A percentile compares a stretch with the other conserved stretches of the same genome.
Evolutionary conservation across 495 filamentous ascomycete species (phyloP).

Genomic region (Penicillium diatomitis): DNA sequence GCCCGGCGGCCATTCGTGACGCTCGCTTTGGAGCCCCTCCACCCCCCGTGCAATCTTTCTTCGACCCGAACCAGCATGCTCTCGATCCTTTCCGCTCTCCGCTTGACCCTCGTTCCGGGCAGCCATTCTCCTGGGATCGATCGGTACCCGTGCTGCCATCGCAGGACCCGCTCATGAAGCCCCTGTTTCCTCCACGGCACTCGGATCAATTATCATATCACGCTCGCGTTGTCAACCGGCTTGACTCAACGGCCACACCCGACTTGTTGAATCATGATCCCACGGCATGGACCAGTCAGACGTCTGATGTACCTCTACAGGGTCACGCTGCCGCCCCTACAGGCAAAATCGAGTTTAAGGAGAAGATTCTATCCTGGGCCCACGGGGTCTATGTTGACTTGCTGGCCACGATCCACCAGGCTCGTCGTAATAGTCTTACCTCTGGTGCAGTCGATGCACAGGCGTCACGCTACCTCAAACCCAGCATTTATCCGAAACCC

Average conservation of each 20-base stretch:
- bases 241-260: conserved; percentile 5
- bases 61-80: conserved; percentile 20
- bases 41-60: conserved; percentile 14
- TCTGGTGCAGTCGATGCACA: conserved; percentile 24
- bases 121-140: conserved; percentile 26
- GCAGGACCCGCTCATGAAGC: conserved; percentile 23
- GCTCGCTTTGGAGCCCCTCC: conserved; percentile 35
- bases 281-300: conserved; percentile 18
- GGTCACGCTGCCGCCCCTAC: conserved; percentile 13
- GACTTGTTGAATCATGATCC: conserved; percentile 10
- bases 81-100: conserved; percentile 22
- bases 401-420: conserved; percentile 62
- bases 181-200: conserved; percentile 35
- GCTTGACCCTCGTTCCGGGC: conserved; percentile 15
- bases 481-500: conserved; percentile 55
- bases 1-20: conserved; percentile 56
- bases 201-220: conserved; percentile 35
- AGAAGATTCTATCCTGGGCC: conserved; percentile 75
- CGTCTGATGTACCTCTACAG: conserved; percentile 15
- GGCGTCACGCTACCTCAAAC: conserved; percentile 35
- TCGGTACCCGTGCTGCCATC: conserved; percentile 16
- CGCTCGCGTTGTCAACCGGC: conserved; percentile 14
- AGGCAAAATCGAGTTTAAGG: conserved; percentile 58
- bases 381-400: conserved; percentile 84
- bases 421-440: conserved; percentile 35